Evolutionary conservation across 2,329 filamentous ascomycete genomes (phyloP).

Genomic region (Volutella citrinella): DNA sequence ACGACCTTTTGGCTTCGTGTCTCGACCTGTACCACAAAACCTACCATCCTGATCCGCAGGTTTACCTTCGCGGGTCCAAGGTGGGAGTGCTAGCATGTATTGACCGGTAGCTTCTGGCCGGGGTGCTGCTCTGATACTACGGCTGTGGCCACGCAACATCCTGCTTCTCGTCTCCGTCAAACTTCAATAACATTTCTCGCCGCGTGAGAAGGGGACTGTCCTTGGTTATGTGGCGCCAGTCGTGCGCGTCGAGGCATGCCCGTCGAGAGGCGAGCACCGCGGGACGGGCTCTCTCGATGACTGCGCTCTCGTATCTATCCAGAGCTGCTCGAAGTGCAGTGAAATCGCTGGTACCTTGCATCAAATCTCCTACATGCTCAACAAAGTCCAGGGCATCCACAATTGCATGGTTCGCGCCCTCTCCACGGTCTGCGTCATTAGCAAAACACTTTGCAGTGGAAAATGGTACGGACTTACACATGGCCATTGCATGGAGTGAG

Average conservation of each 20-base stretch:
- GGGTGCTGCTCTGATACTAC: too few species aligned
- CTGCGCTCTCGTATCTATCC: slow-evolving; percentile 41
- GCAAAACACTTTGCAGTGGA: rapidly evolving
- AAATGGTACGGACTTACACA: slow-evolving; percentile 45
- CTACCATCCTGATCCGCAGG: too few species aligned
- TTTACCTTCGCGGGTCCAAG: too few species aligned
- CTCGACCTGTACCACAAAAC: too few species aligned
- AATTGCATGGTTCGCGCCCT: slow-evolving; percentile 57
- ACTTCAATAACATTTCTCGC: slow-evolving; percentile 32
- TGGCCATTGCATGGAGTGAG: slow-evolving; percentile 56
- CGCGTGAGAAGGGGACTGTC: slow-evolving; percentile 37
- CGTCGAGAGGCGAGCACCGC: slow-evolving; percentile 49
- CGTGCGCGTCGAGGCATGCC: slow-evolving; percentile 54
- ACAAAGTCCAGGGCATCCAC: slow-evolving; percentile 47
- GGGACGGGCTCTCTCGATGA: slow-evolving; percentile 40
- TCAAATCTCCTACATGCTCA: slow-evolving; percentile 25
- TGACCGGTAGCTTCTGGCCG: too few species aligned
- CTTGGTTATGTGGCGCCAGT: slow-evolving; percentile 40
- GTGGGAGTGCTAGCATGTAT: too few species aligned
- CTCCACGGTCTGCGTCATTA: slow-evolving; percentile 45
- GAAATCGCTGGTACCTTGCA: neutral
- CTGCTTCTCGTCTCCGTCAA: too few species aligned
- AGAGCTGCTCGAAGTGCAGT: slow-evolving; percentile 25
- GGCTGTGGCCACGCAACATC: too few species aligned
- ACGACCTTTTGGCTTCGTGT: too few species aligned